Percentiles rank a stretch among this genome's conserved stretches.
Evolutionary conservation across 2,329 filamentous ascomycete species (phyloP).

Genomic region (Eutypa lata): DNA sequence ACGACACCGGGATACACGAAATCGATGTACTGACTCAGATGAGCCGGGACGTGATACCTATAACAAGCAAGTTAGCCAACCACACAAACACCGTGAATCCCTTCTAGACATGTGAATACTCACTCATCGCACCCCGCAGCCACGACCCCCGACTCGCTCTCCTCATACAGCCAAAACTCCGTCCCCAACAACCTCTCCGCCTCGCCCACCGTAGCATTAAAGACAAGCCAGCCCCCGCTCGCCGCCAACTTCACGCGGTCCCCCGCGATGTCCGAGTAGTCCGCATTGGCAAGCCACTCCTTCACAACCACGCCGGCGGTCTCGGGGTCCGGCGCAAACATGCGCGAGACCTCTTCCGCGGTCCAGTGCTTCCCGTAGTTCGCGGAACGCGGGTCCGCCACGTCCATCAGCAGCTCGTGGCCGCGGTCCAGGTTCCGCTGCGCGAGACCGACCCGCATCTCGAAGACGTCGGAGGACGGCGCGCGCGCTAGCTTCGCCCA

Average conservation of each 20-base stretch:
- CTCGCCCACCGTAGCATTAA: slow-evolving; percentile 11
- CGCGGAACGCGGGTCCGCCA: slow-evolving; percentile 25
- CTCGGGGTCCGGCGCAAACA: slow-evolving; percentile 11
- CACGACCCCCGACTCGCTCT: not conserved
- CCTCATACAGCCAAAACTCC: slow-evolving; percentile 11
- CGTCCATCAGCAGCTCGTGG: slow-evolving; percentile 27
- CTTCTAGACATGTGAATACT: too few species aligned
- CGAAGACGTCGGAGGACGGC: not conserved
- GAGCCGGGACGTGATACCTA: too few species aligned
- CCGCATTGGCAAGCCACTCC: slow-evolving; percentile 12
- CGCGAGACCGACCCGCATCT: slow-evolving; percentile 15
- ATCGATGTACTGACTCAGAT: too few species aligned
- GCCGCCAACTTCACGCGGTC: slow-evolving; percentile 8
- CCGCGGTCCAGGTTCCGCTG: slow-evolving; percentile 20
- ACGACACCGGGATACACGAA: not conserved
- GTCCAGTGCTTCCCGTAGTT: slow-evolving; percentile 33
- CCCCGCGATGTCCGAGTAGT: slow-evolving; percentile 8
- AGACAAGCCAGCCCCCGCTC: slow-evolving; percentile 9
- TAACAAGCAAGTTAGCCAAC: too few species aligned
- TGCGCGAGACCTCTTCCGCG: slow-evolving; percentile 17
- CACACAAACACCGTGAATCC: too few species aligned
- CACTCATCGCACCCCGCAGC: slow-evolving; percentile 8
- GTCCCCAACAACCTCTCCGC: slow-evolving; percentile 5
- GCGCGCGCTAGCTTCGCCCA: too few species aligned
- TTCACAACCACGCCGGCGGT: slow-evolving; percentile 1